A percentile compares a stretch with the other conserved stretches of the same genome.
Conservation (phyloP, 1,284 basidiomycete species). For the Ganoderma sinense region DNA sequence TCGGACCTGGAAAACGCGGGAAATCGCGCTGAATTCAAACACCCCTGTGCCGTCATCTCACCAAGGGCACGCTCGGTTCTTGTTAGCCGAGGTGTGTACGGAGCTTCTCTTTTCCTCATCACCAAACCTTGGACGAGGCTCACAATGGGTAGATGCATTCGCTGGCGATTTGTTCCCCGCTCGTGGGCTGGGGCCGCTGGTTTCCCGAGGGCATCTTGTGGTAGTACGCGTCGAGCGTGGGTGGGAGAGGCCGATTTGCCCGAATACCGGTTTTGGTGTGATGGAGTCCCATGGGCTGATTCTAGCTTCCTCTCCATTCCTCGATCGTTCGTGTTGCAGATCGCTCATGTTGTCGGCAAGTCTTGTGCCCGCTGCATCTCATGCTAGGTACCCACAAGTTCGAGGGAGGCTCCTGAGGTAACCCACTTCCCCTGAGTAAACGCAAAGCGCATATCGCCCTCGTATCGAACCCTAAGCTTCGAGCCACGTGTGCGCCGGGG, state of each 20-base stretch:
- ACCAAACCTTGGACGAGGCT: neutral
- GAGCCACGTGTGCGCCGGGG: neutral
- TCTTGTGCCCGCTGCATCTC: neutral
- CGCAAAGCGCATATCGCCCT: neutral
- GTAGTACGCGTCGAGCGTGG: neutral
- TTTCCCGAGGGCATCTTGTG: neutral
- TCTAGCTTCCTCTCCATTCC: slow-evolving; percentile 3
- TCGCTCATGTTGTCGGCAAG: neutral
- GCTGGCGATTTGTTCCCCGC: neutral
- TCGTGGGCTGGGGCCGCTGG: neutral
- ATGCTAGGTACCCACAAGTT: neutral
- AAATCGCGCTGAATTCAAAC: neutral
- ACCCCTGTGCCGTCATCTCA: neutral
- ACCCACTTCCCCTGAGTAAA: neutral
- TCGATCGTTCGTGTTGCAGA: slow-evolving; percentile 1
- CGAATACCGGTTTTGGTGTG: neutral
- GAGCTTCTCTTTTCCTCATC: neutral
- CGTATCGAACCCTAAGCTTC: neutral
- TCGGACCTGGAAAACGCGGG: slow-evolving; percentile 2
- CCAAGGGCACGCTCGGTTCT: neutral
- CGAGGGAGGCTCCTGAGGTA: neutral
- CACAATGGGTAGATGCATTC: neutral
- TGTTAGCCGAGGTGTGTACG: neutral
- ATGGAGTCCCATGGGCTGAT: neutral
- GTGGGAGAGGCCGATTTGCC: slow-evolving; percentile 3